Evolutionary conservation across 139 green algal species (phyloP), one percentile per base, ranked within the genome.

Genomic region (Chlamydomonas asymmetrica): DNA sequence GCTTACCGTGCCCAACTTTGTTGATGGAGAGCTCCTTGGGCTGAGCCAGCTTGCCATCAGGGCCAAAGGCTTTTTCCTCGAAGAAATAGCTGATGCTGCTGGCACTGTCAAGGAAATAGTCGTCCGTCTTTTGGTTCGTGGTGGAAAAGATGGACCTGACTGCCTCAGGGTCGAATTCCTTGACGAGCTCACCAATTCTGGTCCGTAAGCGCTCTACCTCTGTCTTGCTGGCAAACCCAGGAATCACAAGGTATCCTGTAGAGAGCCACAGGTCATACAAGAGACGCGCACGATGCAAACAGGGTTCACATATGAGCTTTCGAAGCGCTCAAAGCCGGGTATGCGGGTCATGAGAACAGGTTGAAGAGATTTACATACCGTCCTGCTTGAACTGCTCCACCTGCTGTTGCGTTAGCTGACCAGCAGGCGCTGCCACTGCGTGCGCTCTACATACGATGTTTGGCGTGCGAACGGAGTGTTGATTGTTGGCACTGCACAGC

Each of bases 1-100:
- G 2, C 81, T 9, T 40, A 89, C 83, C 90, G 67, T 98, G 94
- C 1, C 92, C 93, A 62, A 98, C 92, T 74, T 98, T 98, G 87
- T 98, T 98, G 52, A 98, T 92, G 25, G 85, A 84, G 25, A 88
- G 73, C 18, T 64, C 73, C 35, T 82, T 82, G 65, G 76, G 10
- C 37, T 82, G 76, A 4, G 45, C 68, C 66, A 84, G 59, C 25
- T 59, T 43, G 25, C 79, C 79, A 4, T 86, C 31, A 5, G 87
- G 84, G 40, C 93, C 89, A 59, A 97, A 91, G 2, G 93, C 94
- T 61, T 91, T 88, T 80, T 98, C 94, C 80, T 95, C 90, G 41
- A 93, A 93, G 80, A 95, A 95, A 61, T 86, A 91, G 35, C 52
- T 75, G 27, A 93, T 67, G 60, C 85, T 87, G 56, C 50, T 81